Percentiles rank a stretch among this genome's conserved stretches.
These are phyloP conservation scores for Lachnellula occidentalis DNA, from an alignment of 2,329 filamentous ascomycete species.

Conservation along the genomic window DNA sequence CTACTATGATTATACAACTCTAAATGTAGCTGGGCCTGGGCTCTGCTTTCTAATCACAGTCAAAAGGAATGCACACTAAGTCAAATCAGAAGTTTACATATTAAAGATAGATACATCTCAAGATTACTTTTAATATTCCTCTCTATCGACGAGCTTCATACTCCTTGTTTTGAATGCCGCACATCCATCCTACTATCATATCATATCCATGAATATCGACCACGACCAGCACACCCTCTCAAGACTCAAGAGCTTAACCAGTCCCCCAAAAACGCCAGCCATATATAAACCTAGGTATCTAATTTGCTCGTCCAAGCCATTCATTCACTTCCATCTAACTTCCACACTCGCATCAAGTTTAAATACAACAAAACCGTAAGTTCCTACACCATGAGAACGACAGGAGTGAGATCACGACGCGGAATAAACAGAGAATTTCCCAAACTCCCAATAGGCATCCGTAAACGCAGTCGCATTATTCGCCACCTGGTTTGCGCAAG, in stretches of 20 bases:
- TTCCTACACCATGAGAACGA: background rate
- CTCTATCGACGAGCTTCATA: background rate
- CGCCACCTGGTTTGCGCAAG: slow-evolving; percentile 25
- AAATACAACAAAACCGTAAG: background rate
- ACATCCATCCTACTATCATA: background rate
- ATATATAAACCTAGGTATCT: background rate
- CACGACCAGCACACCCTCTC: background rate
- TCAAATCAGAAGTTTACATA: no score
- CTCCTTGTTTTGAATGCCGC: background rate
- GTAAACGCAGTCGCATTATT: slow-evolving; percentile 27
- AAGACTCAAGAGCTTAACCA: no score
- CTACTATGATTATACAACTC: no score
- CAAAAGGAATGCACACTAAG: no score
- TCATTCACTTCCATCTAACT: background rate
- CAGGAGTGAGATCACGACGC: background rate
- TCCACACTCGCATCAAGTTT: background rate
- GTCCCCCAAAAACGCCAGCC: background rate
- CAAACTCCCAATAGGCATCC: slow-evolving; percentile 30
- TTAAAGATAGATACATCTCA: no score
- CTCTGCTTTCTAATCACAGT: no score
- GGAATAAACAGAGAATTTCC: slow-evolving; percentile 23
- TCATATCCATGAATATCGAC: background rate
- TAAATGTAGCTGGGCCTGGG: no score
- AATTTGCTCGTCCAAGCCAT: background rate
- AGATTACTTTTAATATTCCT: no score